These are phyloP conservation scores for Nannizzia gypsea DNA, from an alignment of 2,329 filamentous ascomycete genomes.

Conservation along the genomic window DNA sequence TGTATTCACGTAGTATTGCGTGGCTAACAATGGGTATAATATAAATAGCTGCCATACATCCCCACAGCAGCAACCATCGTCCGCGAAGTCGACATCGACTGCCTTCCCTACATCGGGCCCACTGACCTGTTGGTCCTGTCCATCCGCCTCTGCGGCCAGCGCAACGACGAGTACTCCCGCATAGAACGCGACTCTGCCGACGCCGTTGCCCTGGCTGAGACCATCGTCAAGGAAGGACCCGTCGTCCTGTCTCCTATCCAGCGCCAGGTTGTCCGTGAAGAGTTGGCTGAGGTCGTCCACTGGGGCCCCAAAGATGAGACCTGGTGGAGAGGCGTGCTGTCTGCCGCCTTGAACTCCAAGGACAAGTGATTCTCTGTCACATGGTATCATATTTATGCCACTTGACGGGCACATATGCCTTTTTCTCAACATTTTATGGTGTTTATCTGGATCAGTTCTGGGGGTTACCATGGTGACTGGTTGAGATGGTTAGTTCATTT, in stretches of 20 bases:
- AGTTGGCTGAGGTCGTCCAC: neutral
- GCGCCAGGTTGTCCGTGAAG: neutral
- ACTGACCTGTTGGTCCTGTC: slow-evolving; percentile 9
- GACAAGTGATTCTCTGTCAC: neutral
- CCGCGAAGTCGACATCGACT: neutral
- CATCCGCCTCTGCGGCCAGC: slow-evolving; percentile 9
- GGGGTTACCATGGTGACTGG: too few species aligned
- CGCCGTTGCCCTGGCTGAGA: neutral
- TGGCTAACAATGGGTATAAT: neutral
- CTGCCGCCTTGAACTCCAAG: neutral
- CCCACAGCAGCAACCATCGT: slow-evolving; percentile 5
- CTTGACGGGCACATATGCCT: too few species aligned
- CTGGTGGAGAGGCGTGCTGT: neutral
- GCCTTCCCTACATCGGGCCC: slow-evolving; percentile 7
- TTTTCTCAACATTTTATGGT: too few species aligned
- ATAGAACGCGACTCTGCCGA: neutral
- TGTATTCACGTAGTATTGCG: neutral
- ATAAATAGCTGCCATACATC: slow-evolving; percentile 6
- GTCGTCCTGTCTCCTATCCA: neutral
- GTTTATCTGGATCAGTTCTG: too few species aligned
- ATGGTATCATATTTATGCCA: too few species aligned
- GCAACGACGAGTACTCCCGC: neutral
- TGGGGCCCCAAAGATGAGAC: neutral
- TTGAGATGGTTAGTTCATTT: too few species aligned
- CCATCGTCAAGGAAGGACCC: neutral